Evolutionary conservation across 768 basidiomycete genomes (phyloP).

Genomic region (Phallus indusiatus): DNA sequence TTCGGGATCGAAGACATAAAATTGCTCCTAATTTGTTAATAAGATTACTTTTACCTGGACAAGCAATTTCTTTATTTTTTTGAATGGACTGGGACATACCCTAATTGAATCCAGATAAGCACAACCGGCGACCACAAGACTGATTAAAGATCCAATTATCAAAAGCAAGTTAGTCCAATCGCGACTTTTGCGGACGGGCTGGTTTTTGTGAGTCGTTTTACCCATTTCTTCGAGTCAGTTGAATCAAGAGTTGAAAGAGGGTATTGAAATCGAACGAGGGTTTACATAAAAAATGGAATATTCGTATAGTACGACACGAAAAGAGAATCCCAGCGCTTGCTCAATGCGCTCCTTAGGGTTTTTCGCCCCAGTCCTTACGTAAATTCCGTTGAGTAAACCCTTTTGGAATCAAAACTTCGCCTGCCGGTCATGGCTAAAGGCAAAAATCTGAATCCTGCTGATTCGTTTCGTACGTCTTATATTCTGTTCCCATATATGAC

Average conservation of each 20-base stretch:
- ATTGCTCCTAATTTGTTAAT: conserved; percentile 49
- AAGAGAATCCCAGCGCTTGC: too few relatives aligned
- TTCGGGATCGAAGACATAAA: conserved; percentile 77
- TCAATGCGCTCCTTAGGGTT: too few relatives aligned
- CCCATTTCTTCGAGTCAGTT: background rate
- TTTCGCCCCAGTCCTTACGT: too few relatives aligned
- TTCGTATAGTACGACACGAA: background rate
- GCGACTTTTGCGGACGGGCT: background rate
- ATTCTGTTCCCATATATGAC: background rate
- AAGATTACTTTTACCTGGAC: background rate
- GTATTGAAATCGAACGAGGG: background rate
- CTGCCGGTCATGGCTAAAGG: conserved; percentile 60
- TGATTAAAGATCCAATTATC: conserved; percentile 3
- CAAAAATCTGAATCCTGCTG: conserved; percentile 87
- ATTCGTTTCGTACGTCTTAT: conserved; percentile 72
- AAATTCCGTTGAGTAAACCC: too few relatives aligned
- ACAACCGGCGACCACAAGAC: conserved; percentile 6
- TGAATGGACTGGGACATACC: conserved; percentile 2
- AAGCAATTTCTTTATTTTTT: too few relatives aligned
- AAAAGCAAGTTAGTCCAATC: conserved; percentile 2
- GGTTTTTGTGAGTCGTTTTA: background rate
- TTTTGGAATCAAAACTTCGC: background rate
- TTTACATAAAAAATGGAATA: background rate
- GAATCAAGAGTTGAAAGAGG: background rate
- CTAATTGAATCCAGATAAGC: conserved; percentile 10